A percentile compares a stretch with the other conserved stretches of the same genome.
phyloP scores from a whole-genome alignment of 495 filamentous ascomycete genomes.

The Xylaria cubensis region DNA sequence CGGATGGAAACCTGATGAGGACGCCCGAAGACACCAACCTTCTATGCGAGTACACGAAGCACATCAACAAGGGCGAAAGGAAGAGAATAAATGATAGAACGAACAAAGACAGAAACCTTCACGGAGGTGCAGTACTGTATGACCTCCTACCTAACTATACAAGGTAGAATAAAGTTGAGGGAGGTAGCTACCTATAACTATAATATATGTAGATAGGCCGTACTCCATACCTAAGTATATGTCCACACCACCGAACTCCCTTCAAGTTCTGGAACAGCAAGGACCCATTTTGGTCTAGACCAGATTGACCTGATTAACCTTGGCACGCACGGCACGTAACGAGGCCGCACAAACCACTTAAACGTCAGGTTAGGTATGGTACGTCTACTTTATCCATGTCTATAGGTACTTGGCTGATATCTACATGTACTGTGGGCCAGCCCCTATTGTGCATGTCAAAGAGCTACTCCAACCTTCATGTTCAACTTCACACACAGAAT shows the following conservation, averaged over 20 bases:
- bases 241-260: background rate
- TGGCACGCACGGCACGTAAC: conserved; percentile 12
- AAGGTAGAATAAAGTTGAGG: too few species aligned
- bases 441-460: background rate
- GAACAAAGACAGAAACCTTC: too few species aligned
- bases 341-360: conserved; percentile 13
- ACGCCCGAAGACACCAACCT: background rate
- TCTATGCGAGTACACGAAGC: background rate
- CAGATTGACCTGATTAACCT: conserved; percentile 2
- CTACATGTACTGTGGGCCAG: background rate
- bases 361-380: conserved; percentile 12
- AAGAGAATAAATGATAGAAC: background rate
- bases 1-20: background rate
- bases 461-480: background rate
- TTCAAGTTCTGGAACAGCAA: conserved; percentile 5
- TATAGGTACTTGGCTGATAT: background rate
- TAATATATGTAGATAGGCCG: background rate
- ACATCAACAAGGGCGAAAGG: background rate
- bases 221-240: background rate
- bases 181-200: background rate
- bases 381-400: background rate
- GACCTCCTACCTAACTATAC: background rate
- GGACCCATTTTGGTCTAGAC: conserved; percentile 26
- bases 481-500: background rate
- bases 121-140: background rate